Conservation (phyloP, 345 rosid species). For the Linum lewisii region DNA sequence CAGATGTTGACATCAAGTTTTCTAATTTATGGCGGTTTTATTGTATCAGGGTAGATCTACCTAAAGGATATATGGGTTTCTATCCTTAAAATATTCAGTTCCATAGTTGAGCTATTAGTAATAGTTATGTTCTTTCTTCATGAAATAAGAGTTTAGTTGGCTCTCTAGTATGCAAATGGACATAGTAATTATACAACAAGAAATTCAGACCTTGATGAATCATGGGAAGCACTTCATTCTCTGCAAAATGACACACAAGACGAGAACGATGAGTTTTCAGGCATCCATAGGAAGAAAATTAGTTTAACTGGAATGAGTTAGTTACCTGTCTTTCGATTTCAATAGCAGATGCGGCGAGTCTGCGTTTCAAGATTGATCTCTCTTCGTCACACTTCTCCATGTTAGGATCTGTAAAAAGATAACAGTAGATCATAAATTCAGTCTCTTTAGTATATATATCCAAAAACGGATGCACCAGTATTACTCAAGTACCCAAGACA, state of each 20-base stretch:
- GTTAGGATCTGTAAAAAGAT: slow-evolving; percentile 43
- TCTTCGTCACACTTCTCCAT: slow-evolving; percentile 66
- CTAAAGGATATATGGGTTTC: not conserved
- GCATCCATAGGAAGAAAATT: not conserved
- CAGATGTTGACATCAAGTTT: not conserved
- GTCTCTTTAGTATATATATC: not conserved
- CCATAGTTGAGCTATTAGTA: not conserved
- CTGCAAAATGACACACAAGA: slow-evolving; percentile 43
- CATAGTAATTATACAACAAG: slow-evolving; percentile 6
- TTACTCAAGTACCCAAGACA: too few species aligned
- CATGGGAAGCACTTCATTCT: slow-evolving; percentile 96
- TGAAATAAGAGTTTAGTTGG: not conserved
- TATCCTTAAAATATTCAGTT: not conserved
- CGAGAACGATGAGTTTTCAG: slow-evolving; percentile 1
- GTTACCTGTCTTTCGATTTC: slow-evolving; percentile 94
- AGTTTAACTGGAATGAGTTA: slow-evolving; percentile 17
- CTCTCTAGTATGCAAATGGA: not conserved
- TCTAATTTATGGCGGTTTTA: not conserved
- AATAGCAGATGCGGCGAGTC: slow-evolving; percentile 67
- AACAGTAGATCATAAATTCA: not conserved
- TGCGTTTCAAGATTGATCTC: slow-evolving; percentile 49
- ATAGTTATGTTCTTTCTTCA: not conserved
- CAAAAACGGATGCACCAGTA: too few species aligned
- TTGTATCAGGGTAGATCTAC: not conserved
- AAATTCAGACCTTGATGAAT: slow-evolving; percentile 15